phyloP scores from a whole-genome alignment of 2,329 filamentous ascomycete species.

The Ophiosphaerella herpotricha region DNA sequence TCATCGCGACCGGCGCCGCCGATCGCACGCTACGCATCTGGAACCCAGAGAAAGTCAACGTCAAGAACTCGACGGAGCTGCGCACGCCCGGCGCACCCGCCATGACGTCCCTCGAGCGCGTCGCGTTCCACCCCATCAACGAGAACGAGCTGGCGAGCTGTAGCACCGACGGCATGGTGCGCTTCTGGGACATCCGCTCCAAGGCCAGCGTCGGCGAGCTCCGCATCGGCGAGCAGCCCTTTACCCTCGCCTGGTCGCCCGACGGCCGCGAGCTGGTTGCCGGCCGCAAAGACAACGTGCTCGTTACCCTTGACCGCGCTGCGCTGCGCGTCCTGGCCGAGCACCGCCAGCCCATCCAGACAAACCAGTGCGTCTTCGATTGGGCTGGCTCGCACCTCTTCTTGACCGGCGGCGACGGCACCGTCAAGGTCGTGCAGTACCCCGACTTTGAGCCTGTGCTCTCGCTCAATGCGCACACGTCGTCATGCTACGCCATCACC shows the following conservation, averaged over 20 bases:
- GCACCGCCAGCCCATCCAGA: conserved; percentile 66
- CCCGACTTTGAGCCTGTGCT: conserved; percentile 54
- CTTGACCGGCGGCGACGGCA: conserved; percentile 72
- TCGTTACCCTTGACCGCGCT: conserved; percentile 67
- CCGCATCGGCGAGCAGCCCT: conserved; percentile 64
- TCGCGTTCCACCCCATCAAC: conserved; percentile 77
- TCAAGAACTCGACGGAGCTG: conserved; percentile 77
- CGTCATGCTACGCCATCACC: conserved; percentile 69
- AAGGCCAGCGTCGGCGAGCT: conserved; percentile 73
- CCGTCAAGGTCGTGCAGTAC: conserved; percentile 66
- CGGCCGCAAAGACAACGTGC: conserved; percentile 69
- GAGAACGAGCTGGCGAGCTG: conserved; percentile 78
- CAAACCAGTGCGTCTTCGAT: conserved; percentile 75
- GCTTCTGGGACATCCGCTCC: conserved; percentile 79
- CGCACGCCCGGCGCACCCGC: conserved; percentile 58
- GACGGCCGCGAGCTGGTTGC: conserved; percentile 72
- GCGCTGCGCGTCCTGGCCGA: conserved; percentile 61
- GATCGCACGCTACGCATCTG: conserved; percentile 76
- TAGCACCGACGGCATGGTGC: conserved; percentile 72
- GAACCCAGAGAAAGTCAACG: conserved; percentile 77
- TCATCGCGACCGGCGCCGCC: conserved; percentile 79
- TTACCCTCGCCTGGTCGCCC: conserved; percentile 75
- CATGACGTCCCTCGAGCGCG: conserved; percentile 64
- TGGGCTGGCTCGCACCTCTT: conserved; percentile 74
- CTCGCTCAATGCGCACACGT: conserved; percentile 72